Evolutionary conservation across 441 rosid species (phyloP).

Genomic region (Eutrema salsugineum): DNA sequence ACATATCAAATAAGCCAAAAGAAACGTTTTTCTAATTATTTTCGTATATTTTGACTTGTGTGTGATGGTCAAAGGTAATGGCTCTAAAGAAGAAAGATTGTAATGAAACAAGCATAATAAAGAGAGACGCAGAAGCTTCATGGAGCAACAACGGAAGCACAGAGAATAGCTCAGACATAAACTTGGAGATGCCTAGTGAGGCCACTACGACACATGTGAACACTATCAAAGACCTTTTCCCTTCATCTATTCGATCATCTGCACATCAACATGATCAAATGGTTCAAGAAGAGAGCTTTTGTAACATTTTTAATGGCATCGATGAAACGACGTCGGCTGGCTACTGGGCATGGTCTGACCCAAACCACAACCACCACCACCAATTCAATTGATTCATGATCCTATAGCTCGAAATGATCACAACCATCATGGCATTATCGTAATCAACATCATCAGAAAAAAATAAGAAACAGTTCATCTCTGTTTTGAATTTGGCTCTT

Average conservation of each 20-base stretch:
- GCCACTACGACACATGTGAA: conserved; percentile 31
- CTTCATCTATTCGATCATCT: conserved; percentile 55
- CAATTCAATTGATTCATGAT: conserved; percentile 29
- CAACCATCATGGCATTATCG: background rate
- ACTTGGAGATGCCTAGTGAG: conserved; percentile 36
- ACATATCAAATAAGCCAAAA: too few species aligned
- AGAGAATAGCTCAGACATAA: conserved; percentile 54
- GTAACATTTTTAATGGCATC: conserved; percentile 74
- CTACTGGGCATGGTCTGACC: conserved; percentile 78
- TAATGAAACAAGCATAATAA: conserved; percentile 37
- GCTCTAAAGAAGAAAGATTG: conserved; percentile 53
- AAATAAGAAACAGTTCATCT: conserved; percentile 3
- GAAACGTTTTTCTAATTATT: too few species aligned
- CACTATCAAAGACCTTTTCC: conserved; percentile 47
- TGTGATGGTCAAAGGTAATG: conserved; percentile 45
- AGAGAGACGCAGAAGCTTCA: conserved; percentile 64
- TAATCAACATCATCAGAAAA: background rate
- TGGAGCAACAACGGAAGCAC: conserved; percentile 77
- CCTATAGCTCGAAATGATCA: background rate
- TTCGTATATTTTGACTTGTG: background rate
- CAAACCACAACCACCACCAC: conserved; percentile 41
- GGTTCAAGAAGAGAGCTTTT: conserved; percentile 61
- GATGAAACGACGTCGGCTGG: conserved; percentile 64
- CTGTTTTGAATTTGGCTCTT: conserved; percentile 12
- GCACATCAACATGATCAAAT: conserved; percentile 33